phyloP scores from a whole-genome alignment of 2,329 filamentous ascomycete genomes.

The Rhinocladiella similis region DNA sequence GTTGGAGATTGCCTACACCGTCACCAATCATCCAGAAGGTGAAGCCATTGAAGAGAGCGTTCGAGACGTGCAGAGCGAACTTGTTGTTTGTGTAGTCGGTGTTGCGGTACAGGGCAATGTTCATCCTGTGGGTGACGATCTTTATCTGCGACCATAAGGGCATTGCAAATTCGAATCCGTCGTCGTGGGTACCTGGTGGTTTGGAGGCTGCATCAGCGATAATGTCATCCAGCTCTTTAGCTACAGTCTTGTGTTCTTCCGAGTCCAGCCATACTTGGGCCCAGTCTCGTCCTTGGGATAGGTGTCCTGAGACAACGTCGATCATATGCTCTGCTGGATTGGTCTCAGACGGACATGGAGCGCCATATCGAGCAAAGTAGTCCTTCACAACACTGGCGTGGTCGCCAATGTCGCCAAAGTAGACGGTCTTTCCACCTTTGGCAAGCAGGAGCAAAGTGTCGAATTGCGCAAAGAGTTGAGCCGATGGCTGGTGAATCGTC shows the following conservation, averaged over 20 bases:
- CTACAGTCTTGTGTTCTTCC: constrained; percentile 56
- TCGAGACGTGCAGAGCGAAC: constrained; percentile 55
- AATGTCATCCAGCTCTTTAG: constrained; percentile 65
- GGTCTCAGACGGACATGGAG: constrained; percentile 60
- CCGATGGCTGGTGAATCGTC: constrained; percentile 70
- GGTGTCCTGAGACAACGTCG: constrained; percentile 46
- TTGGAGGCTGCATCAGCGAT: constrained; percentile 49
- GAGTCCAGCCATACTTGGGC: constrained; percentile 70
- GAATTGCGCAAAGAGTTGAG: constrained; percentile 67
- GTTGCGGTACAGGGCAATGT: constrained; percentile 65
- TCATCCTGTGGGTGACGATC: constrained; percentile 67
- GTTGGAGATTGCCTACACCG: constrained; percentile 65
- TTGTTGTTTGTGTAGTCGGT: constrained; percentile 67
- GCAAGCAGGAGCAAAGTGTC: constrained; percentile 68
- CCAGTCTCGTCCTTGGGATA: constrained; percentile 63
- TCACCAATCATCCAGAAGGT: constrained; percentile 70
- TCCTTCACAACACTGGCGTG: constrained; percentile 63
- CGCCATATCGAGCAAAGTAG: constrained; percentile 66
- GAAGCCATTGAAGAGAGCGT: constrained; percentile 50
- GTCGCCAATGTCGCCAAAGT: constrained; percentile 69
- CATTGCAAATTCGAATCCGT: constrained; percentile 64
- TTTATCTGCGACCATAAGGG: constrained; percentile 62
- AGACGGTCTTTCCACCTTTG: constrained; percentile 68
- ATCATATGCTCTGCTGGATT: constrained; percentile 58
- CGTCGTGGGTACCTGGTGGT: constrained; percentile 44